phyloP scores from a whole-genome alignment of 371 early-diverging fungal genomes.

The Mortierella sp. region DNA sequence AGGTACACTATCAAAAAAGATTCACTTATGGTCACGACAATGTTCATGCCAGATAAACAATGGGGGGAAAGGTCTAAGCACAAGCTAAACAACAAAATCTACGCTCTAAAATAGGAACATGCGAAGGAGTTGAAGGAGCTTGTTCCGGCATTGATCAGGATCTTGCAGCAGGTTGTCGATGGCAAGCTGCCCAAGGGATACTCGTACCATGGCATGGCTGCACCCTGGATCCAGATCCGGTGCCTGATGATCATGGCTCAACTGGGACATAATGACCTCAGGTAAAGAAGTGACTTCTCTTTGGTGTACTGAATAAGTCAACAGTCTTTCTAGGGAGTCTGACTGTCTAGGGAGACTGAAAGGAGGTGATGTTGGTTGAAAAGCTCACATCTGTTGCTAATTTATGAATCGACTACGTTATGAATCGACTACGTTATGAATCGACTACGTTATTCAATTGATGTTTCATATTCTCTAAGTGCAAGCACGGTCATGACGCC shows the following conservation, averaged over 20 bases:
- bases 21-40: no score
- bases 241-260: conserved; percentile 52
- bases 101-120: conserved; percentile 22
- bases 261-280: conserved; percentile 47
- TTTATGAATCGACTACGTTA: no score
- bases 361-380: no score
- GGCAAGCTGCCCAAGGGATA: conserved; percentile 53
- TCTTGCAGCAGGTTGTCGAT: conserved; percentile 50
- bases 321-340: not conserved
- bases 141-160: conserved; percentile 34
- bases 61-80: no score
- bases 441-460: not conserved
- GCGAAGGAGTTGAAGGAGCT: conserved; percentile 32
- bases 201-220: conserved; percentile 49
- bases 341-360: not conserved
- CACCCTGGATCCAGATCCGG: conserved; percentile 56
- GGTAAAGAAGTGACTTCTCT: conserved; percentile 15
- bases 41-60: not conserved
- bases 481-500: conserved; percentile 56
- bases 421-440: no score
- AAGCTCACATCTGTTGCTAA: no score
- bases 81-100: not conserved
- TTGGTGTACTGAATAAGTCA: not conserved
- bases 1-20: conserved; percentile 16
- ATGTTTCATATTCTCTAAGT: conserved; percentile 29